A percentile compares a stretch with the other conserved stretches of the same genome.
Conservation (phyloP, 192 early-diverging fungal genomes). For the Linnemannia schmuckeri region DNA sequence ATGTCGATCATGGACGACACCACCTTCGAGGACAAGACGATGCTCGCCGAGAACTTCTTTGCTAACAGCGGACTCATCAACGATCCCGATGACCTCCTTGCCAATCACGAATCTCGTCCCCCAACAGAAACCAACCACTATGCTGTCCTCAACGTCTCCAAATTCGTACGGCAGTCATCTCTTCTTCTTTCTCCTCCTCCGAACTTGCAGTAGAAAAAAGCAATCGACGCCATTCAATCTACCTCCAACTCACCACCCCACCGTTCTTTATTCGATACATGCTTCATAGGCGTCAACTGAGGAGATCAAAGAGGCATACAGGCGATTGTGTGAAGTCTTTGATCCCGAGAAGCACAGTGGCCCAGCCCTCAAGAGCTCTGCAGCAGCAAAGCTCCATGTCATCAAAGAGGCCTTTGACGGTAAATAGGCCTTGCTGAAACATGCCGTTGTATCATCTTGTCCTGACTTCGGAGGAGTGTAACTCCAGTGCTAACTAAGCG, state of each 20-base stretch:
- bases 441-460: neutral
- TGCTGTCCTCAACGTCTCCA: conserved; percentile 73
- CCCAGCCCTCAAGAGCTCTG: conserved; percentile 67
- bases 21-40: conserved; percentile 45
- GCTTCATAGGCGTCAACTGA: conserved; percentile 66
- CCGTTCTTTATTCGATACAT: neutral
- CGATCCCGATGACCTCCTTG: conserved; percentile 11
- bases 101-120: conserved; percentile 26
- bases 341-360: conserved; percentile 82
- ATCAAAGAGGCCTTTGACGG: conserved; percentile 83
- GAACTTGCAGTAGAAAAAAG: neutral
- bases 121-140: conserved; percentile 71
- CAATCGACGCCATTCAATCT: neutral
- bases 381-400: conserved; percentile 75
- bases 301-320: conserved; percentile 80
- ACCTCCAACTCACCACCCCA: neutral
- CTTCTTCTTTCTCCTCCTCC: neutral
- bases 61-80: neutral
- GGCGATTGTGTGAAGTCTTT: conserved; percentile 74
- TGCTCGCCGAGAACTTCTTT: conserved; percentile 24
- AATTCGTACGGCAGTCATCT: conserved; percentile 53
- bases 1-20: conserved; percentile 43
- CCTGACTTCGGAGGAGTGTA: neutral
- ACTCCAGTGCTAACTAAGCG: neutral
- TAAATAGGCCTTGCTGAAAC: conserved; percentile 15